Percentiles rank a stretch among this genome's conserved stretches.
Evolutionary conservation across 2,329 filamentous ascomycete species (phyloP).

Genomic region (Emmonsiellopsis sp.): DNA sequence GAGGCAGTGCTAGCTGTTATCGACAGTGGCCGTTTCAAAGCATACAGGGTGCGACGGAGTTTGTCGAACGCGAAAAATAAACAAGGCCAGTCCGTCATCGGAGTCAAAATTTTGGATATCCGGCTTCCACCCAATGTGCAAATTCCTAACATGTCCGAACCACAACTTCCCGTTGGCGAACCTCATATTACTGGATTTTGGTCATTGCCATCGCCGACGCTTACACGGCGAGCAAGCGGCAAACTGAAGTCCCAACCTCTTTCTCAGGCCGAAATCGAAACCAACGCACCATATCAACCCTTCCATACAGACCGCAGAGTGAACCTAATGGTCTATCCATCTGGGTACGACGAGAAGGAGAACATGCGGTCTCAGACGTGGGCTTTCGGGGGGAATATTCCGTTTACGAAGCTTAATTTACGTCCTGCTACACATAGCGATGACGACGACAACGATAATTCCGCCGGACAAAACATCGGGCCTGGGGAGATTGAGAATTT

Average conservation of each 20-base stretch:
- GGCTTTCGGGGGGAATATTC: conserved; percentile 46
- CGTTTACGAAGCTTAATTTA: conserved; percentile 40
- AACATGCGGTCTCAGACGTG: conserved; percentile 34
- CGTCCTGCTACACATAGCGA: conserved; percentile 32
- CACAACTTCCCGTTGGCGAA: conserved; percentile 43
- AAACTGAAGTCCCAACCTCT: conserved; percentile 41
- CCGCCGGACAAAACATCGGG: conserved; percentile 20
- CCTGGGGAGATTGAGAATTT: conserved; percentile 40
- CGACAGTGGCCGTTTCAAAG: conserved; percentile 36
- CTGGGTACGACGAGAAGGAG: conserved; percentile 31
- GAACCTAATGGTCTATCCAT: conserved; percentile 59
- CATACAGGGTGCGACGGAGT: conserved; percentile 34
- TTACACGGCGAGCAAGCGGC: conserved; percentile 30
- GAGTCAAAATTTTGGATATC: conserved; percentile 56
- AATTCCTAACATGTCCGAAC: conserved; percentile 47
- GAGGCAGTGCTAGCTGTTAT: conserved; percentile 36
- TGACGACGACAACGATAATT: conserved; percentile 28
- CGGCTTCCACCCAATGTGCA: conserved; percentile 57
- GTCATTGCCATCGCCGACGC: conserved; percentile 28
- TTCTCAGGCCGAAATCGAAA: conserved; percentile 83
- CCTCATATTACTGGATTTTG: conserved; percentile 29
- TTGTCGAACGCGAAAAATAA: conserved; percentile 47
- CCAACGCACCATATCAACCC: conserved; percentile 88
- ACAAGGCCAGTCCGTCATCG: conserved; percentile 44
- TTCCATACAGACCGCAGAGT: conserved; percentile 89